Percentiles rank a stretch among this genome's conserved stretches.
Evolutionary conservation across 2,329 filamentous ascomycete species (phyloP).

Genomic region (Trichoderma sp.): DNA sequence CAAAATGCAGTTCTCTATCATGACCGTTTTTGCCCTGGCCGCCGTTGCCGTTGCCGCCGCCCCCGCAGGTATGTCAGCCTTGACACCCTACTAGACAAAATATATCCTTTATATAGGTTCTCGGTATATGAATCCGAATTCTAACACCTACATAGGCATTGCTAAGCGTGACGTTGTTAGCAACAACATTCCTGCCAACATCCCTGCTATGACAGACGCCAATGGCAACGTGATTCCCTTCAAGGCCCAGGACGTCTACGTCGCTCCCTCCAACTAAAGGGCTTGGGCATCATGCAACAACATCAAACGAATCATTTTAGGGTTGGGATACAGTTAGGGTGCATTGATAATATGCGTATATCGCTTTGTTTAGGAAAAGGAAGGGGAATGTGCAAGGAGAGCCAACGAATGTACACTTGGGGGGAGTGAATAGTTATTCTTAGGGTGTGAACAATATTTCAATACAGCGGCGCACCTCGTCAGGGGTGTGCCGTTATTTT

Average conservation of each 20-base stretch:
- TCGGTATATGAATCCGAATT: background rate
- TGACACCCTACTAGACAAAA: background rate
- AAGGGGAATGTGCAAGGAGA: constrained; percentile 16
- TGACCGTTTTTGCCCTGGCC: constrained; percentile 47
- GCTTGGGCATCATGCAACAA: background rate
- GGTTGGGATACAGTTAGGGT: background rate
- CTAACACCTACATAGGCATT: constrained; percentile 7
- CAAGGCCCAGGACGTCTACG: constrained; percentile 42
- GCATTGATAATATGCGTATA: background rate
- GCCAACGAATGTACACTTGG: constrained; percentile 8
- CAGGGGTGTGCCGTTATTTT: background rate
- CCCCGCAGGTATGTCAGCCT: constrained; percentile 28
- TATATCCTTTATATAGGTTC: background rate
- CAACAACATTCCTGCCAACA: constrained; percentile 29
- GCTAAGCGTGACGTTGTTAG: constrained; percentile 17
- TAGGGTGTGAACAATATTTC: constrained; percentile 16
- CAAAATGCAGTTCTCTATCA: constrained; percentile 54
- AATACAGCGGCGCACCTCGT: constrained; percentile 1
- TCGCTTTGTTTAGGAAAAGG: background rate
- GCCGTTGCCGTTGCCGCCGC: constrained; percentile 47
- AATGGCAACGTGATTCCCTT: constrained; percentile 47
- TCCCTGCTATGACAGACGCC: constrained; percentile 46
- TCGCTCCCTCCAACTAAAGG: constrained; percentile 26
- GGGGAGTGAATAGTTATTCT: constrained; percentile 14
- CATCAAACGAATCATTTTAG: background rate